These are phyloP conservation scores for Aspergillus sergii DNA, from an alignment of 2,329 filamentous ascomycete species.

Conservation along the genomic window DNA sequence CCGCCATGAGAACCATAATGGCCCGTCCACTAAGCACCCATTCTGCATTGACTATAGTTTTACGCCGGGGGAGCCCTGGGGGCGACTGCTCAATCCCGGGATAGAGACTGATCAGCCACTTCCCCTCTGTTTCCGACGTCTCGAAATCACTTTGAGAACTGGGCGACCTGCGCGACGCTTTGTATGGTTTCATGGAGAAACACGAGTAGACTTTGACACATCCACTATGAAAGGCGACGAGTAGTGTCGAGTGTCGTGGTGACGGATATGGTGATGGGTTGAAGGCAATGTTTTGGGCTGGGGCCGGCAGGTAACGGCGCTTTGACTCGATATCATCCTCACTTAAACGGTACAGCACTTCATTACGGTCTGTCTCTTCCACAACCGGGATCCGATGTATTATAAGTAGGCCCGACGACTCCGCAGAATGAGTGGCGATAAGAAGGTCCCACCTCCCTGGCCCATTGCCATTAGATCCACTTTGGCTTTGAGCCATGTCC, in stretches of 20 bases:
- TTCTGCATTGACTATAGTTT: slow-evolving; percentile 47
- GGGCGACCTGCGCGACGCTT: slow-evolving; percentile 30
- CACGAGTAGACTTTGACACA: slow-evolving; percentile 61
- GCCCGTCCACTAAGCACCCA: slow-evolving; percentile 50
- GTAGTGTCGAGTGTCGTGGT: slow-evolving; percentile 55
- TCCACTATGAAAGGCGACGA: slow-evolving; percentile 59
- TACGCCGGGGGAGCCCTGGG: slow-evolving; percentile 37
- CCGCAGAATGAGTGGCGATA: slow-evolving; percentile 50
- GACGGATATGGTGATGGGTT: slow-evolving; percentile 57
- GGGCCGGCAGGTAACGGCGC: slow-evolving; percentile 51
- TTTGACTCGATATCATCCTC: slow-evolving; percentile 47
- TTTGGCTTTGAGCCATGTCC: slow-evolving; percentile 33
- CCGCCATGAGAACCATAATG: slow-evolving; percentile 48
- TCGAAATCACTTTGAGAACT: slow-evolving; percentile 35
- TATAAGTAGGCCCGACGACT: slow-evolving; percentile 48
- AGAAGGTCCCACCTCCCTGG: slow-evolving; percentile 45
- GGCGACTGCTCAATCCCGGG: slow-evolving; percentile 42
- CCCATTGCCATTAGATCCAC: slow-evolving; percentile 19
- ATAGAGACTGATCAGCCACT: slow-evolving; percentile 49
- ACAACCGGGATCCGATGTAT: slow-evolving; percentile 46
- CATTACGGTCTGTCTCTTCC: slow-evolving; percentile 24
- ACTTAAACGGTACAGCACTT: slow-evolving; percentile 28
- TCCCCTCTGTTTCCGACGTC: slow-evolving; percentile 38
- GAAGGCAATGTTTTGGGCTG: slow-evolving; percentile 56
- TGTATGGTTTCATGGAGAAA: slow-evolving; percentile 42